Percentiles rank a stretch among this genome's conserved stretches.
Evolutionary conservation across 345 rosid genomes (phyloP).

Genomic region (Populus ilicifolia): DNA sequence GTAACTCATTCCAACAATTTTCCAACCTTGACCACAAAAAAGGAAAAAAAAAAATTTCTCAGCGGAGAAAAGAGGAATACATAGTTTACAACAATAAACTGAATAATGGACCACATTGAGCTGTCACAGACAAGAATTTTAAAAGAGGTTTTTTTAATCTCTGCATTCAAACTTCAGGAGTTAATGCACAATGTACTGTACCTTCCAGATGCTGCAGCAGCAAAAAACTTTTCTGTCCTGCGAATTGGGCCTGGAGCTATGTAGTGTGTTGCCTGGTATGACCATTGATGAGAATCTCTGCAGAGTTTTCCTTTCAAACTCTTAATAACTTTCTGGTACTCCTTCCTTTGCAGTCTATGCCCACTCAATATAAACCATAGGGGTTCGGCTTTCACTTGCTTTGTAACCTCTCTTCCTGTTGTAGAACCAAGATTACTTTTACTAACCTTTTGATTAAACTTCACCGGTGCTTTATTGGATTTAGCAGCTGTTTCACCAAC

Average conservation of each 20-base stretch:
- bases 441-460: slow-evolving; percentile 27
- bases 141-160: background rate
- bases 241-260: slow-evolving; percentile 64
- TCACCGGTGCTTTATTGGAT: slow-evolving; percentile 20
- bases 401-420: slow-evolving; percentile 15
- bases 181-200: slow-evolving; percentile 16
- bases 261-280: slow-evolving; percentile 92
- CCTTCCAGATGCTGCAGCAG: slow-evolving; percentile 45
- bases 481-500: slow-evolving; percentile 25
- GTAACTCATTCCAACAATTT: background rate
- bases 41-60: background rate
- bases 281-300: slow-evolving; percentile 94
- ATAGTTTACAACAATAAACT: background rate
- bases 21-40: background rate
- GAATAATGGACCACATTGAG: background rate
- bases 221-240: slow-evolving; percentile 76
- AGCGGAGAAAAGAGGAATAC: background rate
- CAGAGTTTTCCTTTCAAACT: slow-evolving; percentile 68
- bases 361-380: slow-evolving; percentile 67
- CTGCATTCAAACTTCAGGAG: background rate
- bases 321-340: slow-evolving; percentile 62
- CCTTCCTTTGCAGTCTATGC: slow-evolving; percentile 61
- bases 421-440: slow-evolving; percentile 21
- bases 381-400: slow-evolving; percentile 36
- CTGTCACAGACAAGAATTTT: background rate